phyloP scores from a whole-genome alignment of 2,329 filamentous ascomycete genomes.

The Helicocarpus griseus region DNA sequence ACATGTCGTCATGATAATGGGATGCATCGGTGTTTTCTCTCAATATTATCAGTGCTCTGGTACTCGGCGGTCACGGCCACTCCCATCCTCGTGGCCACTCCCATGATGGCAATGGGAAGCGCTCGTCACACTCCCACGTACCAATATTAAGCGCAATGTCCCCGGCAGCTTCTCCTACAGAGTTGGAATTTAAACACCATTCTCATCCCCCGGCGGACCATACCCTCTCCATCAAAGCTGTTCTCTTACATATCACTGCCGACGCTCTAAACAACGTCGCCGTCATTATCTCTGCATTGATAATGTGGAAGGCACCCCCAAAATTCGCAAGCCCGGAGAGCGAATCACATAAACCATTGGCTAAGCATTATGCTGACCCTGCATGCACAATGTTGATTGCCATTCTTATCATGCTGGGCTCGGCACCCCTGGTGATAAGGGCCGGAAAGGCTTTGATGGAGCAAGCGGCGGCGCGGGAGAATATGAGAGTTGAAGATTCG shows the following conservation, averaged over 20 bases:
- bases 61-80: slow-evolving; percentile 51
- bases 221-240: slow-evolving; percentile 22
- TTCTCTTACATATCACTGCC: slow-evolving; percentile 60
- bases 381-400: slow-evolving; percentile 13
- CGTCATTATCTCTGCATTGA: slow-evolving; percentile 58
- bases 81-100: slow-evolving; percentile 9
- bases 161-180: no score
- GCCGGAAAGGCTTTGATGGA: slow-evolving; percentile 8
- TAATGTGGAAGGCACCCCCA: slow-evolving; percentile 48
- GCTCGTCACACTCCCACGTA: background rate
- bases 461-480: background rate
- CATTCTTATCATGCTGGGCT: slow-evolving; percentile 9
- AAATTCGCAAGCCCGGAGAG: background rate
- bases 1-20: slow-evolving; percentile 58
- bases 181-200: no score
- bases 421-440: slow-evolving; percentile 7
- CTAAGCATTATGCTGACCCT: slow-evolving; percentile 13
- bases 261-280: slow-evolving; percentile 69
- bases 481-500: background rate
- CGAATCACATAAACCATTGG: background rate
- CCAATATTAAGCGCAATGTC: background rate
- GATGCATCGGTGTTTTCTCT: slow-evolving; percentile 55
- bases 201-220: no score
- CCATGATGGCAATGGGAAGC: slow-evolving; percentile 1
- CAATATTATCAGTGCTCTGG: slow-evolving; percentile 56